Percentiles rank a stretch among this genome's conserved stretches.
Evolutionary conservation across 2,329 filamentous ascomycete species (phyloP).

Genomic region (Xylariaceae sp.): DNA sequence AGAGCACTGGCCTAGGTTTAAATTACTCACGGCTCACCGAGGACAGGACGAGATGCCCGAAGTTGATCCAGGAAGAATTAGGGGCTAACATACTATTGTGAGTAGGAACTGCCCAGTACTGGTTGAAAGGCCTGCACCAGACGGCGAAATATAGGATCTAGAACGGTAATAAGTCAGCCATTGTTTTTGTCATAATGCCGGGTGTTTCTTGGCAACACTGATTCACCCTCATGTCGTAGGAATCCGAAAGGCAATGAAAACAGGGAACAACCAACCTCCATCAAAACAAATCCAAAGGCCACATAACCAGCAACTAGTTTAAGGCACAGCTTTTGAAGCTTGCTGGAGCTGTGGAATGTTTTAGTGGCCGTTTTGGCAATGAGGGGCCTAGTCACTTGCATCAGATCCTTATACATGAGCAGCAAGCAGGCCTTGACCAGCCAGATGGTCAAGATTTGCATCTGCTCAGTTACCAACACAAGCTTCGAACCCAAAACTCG

Average conservation of each 20-base stretch:
- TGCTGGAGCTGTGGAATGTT: conserved; percentile 35
- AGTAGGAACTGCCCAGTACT: conserved; percentile 55
- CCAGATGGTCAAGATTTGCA: conserved; percentile 56
- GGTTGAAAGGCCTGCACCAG: conserved; percentile 51
- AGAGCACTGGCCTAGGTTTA: conserved; percentile 47
- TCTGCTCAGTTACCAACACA: conserved; percentile 56
- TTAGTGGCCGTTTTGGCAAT: neutral
- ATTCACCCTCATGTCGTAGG: no score
- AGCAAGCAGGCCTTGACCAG: conserved; percentile 52
- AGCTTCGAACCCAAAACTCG: conserved; percentile 54
- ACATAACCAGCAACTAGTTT: conserved; percentile 46
- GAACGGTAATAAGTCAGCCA: neutral
- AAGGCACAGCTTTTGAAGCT: conserved; percentile 43
- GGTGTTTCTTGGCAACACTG: no score
- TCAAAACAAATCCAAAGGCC: conserved; percentile 42
- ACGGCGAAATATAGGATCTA: conserved; percentile 29
- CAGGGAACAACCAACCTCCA: conserved; percentile 35
- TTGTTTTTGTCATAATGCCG: no score
- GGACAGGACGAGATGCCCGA: neutral
- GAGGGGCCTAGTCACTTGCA: conserved; percentile 32
- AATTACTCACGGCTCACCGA: conserved; percentile 3
- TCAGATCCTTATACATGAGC: conserved; percentile 52
- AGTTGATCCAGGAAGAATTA: neutral
- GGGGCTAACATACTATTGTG: conserved; percentile 37
- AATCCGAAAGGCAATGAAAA: neutral